A percentile compares a stretch with the other conserved stretches of the same genome.
These are phyloP conservation scores for Patellifolia procumbens DNA, from an alignment of 179 eudicot species.

Conservation along the genomic window DNA sequence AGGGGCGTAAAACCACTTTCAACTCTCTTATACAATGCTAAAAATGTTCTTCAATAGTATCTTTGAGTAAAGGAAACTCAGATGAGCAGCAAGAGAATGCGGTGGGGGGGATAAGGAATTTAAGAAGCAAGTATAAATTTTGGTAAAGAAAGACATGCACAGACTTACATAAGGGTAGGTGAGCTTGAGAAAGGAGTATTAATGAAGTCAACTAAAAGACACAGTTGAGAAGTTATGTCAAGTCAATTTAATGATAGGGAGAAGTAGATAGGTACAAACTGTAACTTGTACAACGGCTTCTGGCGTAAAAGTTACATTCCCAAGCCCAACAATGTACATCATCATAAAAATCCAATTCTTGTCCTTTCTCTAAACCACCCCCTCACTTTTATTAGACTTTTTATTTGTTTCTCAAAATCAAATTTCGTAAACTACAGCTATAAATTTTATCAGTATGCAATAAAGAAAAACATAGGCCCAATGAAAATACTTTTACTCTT, in stretches of 20 bases:
- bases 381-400: neutral
- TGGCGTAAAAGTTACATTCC: conserved; percentile 21
- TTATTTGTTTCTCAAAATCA: neutral
- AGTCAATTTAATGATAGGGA: conserved; percentile 27
- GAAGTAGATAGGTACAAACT: conserved; percentile 13
- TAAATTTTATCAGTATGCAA: too few species aligned
- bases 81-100: neutral
- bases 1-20: too few species aligned
- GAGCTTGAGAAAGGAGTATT: conserved; percentile 20
- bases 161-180: conserved; percentile 23
- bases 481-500: too few species aligned
- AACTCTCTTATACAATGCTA: too few species aligned
- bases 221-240: conserved; percentile 31
- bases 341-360: neutral
- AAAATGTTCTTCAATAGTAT: too few species aligned
- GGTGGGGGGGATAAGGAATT: neutral
- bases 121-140: neutral
- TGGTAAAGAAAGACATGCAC: conserved; percentile 31
- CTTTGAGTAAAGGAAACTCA: too few species aligned
- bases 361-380: neutral
- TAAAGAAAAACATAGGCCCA: too few species aligned
- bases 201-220: conserved; percentile 26
- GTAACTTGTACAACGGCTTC: conserved; percentile 5
- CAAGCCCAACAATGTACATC: conserved; percentile 8
- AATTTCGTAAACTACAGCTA: too few species aligned